Percentiles rank a stretch among this genome's conserved stretches.
Evolutionary conservation across 441 rosid species (phyloP).

Genomic region (Populus tomentosa): DNA sequence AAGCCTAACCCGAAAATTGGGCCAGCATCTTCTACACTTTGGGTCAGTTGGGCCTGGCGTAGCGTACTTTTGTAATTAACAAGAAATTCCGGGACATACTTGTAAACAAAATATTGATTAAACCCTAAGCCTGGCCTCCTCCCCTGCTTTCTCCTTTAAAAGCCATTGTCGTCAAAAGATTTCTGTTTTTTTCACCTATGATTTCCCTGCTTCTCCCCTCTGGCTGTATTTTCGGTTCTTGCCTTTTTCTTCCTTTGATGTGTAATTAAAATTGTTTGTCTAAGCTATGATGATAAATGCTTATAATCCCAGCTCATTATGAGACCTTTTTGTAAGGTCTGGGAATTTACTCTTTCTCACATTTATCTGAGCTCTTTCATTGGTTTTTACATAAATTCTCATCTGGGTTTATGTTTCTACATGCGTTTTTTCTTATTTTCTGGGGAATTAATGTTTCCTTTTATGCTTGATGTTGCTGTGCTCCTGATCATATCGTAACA

Average conservation of each 20-base stretch:
- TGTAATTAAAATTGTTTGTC: background rate
- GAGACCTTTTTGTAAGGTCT: slow-evolving; percentile 49
- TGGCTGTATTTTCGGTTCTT: background rate
- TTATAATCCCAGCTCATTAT: slow-evolving; percentile 70
- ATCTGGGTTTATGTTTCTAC: background rate
- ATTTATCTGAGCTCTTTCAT: slow-evolving; percentile 42
- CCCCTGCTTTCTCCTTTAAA: background rate
- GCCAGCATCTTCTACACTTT: background rate
- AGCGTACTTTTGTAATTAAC: background rate
- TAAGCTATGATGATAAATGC: slow-evolving; percentile 45
- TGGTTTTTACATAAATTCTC: background rate
- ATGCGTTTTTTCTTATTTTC: background rate
- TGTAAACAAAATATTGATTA: background rate
- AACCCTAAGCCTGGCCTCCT: background rate
- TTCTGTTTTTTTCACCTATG: background rate
- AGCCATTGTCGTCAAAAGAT: background rate
- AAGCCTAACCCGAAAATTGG: too few relatives aligned
- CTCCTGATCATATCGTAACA: slow-evolving; percentile 20
- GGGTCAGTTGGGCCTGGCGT: background rate
- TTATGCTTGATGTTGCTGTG: slow-evolving; percentile 23
- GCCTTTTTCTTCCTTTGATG: too few relatives aligned
- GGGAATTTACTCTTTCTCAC: slow-evolving; percentile 40
- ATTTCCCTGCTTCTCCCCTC: too few relatives aligned
- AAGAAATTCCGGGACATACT: background rate
- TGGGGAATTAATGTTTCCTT: slow-evolving; percentile 14